Evolutionary conservation across 108 stramenopile genomes (phyloP).

Genomic region (Fistulifera pelliculosa): DNA sequence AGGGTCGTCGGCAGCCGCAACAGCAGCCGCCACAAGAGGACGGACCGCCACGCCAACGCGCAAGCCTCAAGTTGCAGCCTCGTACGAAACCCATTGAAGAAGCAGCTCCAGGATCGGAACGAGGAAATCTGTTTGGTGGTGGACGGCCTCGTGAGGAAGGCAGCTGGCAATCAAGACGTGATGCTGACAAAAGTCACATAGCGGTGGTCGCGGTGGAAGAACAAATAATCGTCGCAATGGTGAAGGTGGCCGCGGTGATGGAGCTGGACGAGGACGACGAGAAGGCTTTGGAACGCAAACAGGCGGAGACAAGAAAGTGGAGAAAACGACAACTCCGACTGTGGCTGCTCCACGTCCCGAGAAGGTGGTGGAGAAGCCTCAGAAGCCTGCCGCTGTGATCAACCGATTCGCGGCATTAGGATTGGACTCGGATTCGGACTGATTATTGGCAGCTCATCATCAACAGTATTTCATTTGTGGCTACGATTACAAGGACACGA

Average conservation of each 20-base stretch:
- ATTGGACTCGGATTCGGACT: slow-evolving; percentile 32
- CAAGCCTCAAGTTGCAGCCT: slow-evolving; percentile 54
- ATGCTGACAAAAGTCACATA: neutral
- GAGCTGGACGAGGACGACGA: slow-evolving; percentile 15
- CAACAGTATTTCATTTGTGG: neutral
- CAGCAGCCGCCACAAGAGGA: slow-evolving; percentile 6
- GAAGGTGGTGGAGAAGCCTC: neutral
- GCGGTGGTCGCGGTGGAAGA: slow-evolving; percentile 3
- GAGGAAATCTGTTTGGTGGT: neutral
- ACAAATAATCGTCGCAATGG: neutral
- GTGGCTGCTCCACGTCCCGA: neutral
- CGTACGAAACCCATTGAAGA: slow-evolving; percentile 50
- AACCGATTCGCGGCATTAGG: slow-evolving; percentile 36
- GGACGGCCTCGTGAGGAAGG: slow-evolving; percentile 9
- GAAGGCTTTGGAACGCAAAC: neutral
- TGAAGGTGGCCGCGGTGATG: slow-evolving; percentile 16
- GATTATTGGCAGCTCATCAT: neutral
- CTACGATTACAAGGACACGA: neutral
- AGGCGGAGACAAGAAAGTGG: neutral
- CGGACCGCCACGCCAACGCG: slow-evolving; percentile 25
- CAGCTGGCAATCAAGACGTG: neutral
- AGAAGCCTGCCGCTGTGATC: slow-evolving; percentile 9
- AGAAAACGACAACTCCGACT: neutral
- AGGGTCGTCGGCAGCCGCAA: neutral
- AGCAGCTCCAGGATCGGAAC: slow-evolving; percentile 1